These are phyloP conservation scores for Pseudogymnoascus sp. DNA, from an alignment of 2,329 filamentous ascomycete genomes.

Conservation along the genomic window DNA sequence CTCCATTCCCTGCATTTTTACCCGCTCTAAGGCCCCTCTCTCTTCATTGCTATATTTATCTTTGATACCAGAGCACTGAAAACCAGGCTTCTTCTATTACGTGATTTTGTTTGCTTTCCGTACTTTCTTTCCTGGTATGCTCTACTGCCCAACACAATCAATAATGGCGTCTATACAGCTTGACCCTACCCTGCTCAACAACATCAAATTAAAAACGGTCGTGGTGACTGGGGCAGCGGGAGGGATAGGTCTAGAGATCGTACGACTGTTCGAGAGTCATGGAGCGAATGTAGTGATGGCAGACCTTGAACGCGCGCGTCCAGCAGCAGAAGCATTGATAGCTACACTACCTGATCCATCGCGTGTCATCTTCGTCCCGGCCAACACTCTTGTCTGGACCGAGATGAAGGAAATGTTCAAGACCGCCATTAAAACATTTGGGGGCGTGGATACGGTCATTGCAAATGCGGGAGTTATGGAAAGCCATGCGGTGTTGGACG, in stretches of 20 bases:
- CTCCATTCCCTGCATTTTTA: no score
- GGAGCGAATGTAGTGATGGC: constrained; percentile 36
- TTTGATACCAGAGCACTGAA: no score
- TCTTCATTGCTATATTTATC: no score
- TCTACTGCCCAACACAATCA: no score
- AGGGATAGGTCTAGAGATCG: constrained; percentile 36
- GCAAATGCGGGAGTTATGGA: constrained; percentile 38
- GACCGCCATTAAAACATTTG: constrained; percentile 26
- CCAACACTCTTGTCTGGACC: constrained; percentile 32
- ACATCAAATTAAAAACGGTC: no score
- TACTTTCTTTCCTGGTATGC: no score
- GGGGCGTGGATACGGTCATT: constrained; percentile 33
- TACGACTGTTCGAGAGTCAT: constrained; percentile 29
- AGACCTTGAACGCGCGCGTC: constrained; percentile 24
- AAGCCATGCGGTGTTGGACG: constrained; percentile 20
- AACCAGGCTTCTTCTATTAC: no score
- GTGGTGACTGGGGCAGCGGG: constrained; percentile 33
- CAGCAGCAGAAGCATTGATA: constrained; percentile 27
- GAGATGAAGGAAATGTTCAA: constrained; percentile 32
- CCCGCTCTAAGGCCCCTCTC: no score
- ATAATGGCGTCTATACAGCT: no score
- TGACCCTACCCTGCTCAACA: no score
- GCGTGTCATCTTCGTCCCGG: constrained; percentile 31
- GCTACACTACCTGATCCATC: constrained; percentile 16
- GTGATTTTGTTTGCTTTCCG: no score